Evolutionary conservation across 495 filamentous ascomycete genomes (phyloP), one percentile per base, ranked within the genome.

Genomic region (Penicillium manginii): DNA sequence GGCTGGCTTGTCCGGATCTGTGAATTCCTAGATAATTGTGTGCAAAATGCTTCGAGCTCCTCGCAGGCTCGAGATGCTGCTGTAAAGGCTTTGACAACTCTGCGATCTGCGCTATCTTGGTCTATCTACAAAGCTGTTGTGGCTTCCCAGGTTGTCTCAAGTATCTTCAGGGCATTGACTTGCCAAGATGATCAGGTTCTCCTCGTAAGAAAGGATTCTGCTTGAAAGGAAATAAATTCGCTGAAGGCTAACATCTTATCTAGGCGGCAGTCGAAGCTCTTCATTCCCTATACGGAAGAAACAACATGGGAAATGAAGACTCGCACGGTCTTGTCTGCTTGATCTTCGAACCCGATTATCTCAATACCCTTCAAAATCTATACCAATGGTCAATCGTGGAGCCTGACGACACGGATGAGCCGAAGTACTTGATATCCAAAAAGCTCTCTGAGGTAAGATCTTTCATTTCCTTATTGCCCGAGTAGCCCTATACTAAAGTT

Each of bases 391-490:
- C 91, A 1, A 72, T 85, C 6, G 87, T 93, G 56, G 88, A 93
- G 52, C 81, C 89, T 8, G 78, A 87, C 45, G 86, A 94, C 65
- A 83, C 93, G 29, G 91, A 96, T 65, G 92, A 97, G 55, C 88
- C 91, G 58, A 93, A 91, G 69, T 98, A 98, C 68, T 83, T 90
- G 33, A 85, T 98, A 61, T 86, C 88, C 19, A 97, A 97, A 77
- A 96, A 93, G 75, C 84, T 98, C 37, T 92, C 93, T 4, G 94
- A 98, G 85, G 91, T 91, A 78, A 68, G 72, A 14, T 45, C 21
- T 47, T 6, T n/a, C 14, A 12, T 22, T 18, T 19, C 14, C 19
- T 15, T 11, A 15, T 29, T 21, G 40, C 40, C 15, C n/a, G 17
- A 43, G 2, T 19, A 18, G 1, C 40, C n/a, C 17, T 19, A 31